These are phyloP conservation scores for Sporisorium graminicola DNA, from an alignment of 1,284 basidiomycete species.

Conservation along the genomic window DNA sequence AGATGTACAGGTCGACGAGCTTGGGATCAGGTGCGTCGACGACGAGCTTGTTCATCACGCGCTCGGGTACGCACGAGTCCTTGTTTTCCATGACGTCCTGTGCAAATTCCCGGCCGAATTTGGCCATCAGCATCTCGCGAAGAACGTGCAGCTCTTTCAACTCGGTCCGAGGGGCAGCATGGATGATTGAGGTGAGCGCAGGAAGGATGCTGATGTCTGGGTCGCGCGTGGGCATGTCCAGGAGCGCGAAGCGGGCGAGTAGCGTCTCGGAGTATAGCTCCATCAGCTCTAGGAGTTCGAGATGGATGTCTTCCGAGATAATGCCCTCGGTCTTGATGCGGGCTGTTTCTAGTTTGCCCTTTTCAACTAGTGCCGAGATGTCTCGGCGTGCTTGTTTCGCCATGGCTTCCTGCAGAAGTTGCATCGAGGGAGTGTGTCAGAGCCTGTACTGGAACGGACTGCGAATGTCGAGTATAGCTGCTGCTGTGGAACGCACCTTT, in stretches of 20 bases:
- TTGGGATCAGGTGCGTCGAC: slow-evolving; percentile 79
- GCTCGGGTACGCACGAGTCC: slow-evolving; percentile 81
- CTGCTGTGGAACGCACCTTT: slow-evolving; percentile 75
- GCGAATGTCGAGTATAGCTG: slow-evolving; percentile 68
- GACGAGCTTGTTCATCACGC: slow-evolving; percentile 80
- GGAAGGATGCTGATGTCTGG: slow-evolving; percentile 85
- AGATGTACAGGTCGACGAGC: slow-evolving; percentile 77
- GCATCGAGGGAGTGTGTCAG: neutral
- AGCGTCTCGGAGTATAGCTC: slow-evolving; percentile 94
- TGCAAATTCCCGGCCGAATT: slow-evolving; percentile 87
- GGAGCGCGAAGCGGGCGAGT: slow-evolving; percentile 89
- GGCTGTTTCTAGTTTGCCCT: slow-evolving; percentile 84
- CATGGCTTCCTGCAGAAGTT: slow-evolving; percentile 76
- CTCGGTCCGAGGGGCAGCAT: slow-evolving; percentile 86
- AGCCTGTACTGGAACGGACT: slow-evolving; percentile 4
- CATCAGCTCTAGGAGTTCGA: slow-evolving; percentile 79
- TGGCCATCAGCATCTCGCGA: slow-evolving; percentile 93
- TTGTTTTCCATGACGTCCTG: slow-evolving; percentile 84
- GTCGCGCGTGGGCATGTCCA: slow-evolving; percentile 83
- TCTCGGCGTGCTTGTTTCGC: slow-evolving; percentile 85
- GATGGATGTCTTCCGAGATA: slow-evolving; percentile 80
- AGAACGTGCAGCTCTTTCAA: slow-evolving; percentile 85
- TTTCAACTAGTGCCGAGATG: slow-evolving; percentile 82
- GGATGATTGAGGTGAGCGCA: slow-evolving; percentile 82
- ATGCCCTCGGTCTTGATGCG: slow-evolving; percentile 84